Base-by-base conservation (phyloP, 805 yeast species). In the Spathaspora boniae region DNA sequence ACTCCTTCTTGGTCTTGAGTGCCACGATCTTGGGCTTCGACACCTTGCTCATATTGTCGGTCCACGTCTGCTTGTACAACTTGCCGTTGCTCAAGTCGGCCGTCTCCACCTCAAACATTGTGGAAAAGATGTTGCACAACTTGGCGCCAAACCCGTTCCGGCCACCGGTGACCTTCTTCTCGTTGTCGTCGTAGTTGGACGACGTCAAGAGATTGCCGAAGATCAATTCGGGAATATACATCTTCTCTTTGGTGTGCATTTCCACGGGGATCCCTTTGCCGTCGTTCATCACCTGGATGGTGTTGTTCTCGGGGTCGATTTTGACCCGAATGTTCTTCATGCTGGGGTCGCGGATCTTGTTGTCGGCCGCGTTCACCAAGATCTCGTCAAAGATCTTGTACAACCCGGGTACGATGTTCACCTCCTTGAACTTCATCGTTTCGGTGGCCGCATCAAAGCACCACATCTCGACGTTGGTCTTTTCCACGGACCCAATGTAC, bases 61-160 rank as follows among this genome's bases (percentile, higher is more conserved):
- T 72, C 98, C 98, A 93, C 3, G 75, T 74, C 57, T 93, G 98
- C 24, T 70, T 68, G 55, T 93, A 93, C 28, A 74, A 62, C 50
- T 76, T 72, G 35, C 74, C 80, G 8, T 70, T 65, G 29, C 56
- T 61, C 34, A 78, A 73, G 59, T 93, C 96, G 14, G 95, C 91
- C 5, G 98, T 93, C 56, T 88, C 96, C 19, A 93, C 73, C 9
- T 70, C 74, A 54, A 93, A 93, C 51, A 83, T 82, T 4, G 88
- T 84, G 17, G 96, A 87, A 59, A 91, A 93, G 43, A 93, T 93
- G 59, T 93, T 93, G 76, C 98, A 93, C 37, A 93, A 68, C 57
- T 93, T 93, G 32, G 98, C 98, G 62, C 98, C 98, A 56, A 80
- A 93, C 44, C 98, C 98, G 57, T 93, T 93, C 69, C 98, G 80